These are phyloP conservation scores for Lactuca saligna DNA, from an alignment of 129 eudicot species.

Conservation along the genomic window DNA sequence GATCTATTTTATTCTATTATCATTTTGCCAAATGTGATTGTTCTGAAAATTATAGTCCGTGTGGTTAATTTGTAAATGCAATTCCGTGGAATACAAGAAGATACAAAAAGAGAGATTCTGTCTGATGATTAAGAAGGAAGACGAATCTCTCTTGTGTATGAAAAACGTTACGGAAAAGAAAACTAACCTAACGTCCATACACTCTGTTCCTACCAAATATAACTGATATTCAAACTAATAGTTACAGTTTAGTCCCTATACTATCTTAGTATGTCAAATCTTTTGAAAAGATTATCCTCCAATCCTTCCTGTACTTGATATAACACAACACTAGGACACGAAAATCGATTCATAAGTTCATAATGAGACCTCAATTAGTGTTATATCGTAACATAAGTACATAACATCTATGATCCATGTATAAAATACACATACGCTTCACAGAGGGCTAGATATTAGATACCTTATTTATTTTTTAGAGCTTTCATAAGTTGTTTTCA, in stretches of 20 bases:
- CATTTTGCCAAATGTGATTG: not conserved
- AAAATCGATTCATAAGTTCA: too few relatives aligned
- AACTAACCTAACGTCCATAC: conserved; percentile 14
- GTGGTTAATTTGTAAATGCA: not conserved
- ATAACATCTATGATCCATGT: too few relatives aligned
- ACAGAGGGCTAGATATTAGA: too few relatives aligned
- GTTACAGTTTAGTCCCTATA: conserved; percentile 14
- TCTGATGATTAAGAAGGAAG: not conserved
- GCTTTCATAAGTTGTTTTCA: too few relatives aligned
- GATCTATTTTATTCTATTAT: conserved; percentile 1
- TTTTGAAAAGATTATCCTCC: too few relatives aligned
- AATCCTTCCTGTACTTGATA: too few relatives aligned
- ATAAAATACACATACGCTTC: too few relatives aligned
- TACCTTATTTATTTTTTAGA: too few relatives aligned
- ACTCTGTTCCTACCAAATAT: not conserved
- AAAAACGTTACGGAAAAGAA: not conserved
- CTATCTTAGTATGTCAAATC: conserved; percentile 13
- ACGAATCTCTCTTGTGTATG: conserved; percentile 3
- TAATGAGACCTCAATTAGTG: too few relatives aligned
- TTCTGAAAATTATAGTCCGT: not conserved
- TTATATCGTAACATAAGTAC: too few relatives aligned
- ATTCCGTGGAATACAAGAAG: not conserved
- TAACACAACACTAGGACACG: too few relatives aligned
- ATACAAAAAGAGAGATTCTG: conserved; percentile 1
- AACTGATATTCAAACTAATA: not conserved